Conservation (phyloP, 306 rosid species). For the Chamaecrista fasciculata region DNA sequence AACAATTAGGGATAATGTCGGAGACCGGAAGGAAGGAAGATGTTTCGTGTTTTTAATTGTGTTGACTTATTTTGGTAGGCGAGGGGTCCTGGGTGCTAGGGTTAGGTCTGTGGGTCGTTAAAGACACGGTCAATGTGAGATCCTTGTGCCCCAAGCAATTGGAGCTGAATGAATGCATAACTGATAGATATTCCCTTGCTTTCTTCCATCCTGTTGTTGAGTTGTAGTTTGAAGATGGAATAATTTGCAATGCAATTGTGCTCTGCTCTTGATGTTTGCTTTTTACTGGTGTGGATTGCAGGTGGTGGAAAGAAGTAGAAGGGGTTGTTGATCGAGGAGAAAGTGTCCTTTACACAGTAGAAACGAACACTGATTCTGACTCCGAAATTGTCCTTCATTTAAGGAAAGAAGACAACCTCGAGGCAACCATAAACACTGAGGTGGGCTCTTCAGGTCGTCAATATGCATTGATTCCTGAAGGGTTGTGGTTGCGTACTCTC, state of each 20-base stretch:
- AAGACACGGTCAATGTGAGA: neutral
- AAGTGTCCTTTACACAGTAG: slow-evolving; percentile 55
- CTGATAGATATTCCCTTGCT: neutral
- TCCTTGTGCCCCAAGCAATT: slow-evolving; percentile 15
- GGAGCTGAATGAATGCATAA: neutral
- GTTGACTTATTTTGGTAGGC: neutral
- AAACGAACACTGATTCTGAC: slow-evolving; percentile 34
- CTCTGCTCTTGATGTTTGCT: neutral
- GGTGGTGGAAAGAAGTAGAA: slow-evolving; percentile 77
- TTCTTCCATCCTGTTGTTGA: slow-evolving; percentile 5
- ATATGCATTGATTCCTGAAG: slow-evolving; percentile 75
- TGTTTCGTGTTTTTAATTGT: neutral
- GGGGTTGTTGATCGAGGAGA: slow-evolving; percentile 39
- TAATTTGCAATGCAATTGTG: neutral
- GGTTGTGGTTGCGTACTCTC: slow-evolving; percentile 65
- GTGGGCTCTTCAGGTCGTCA: slow-evolving; percentile 55
- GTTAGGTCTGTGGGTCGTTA: neutral
- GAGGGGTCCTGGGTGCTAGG: neutral
- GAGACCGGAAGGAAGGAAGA: neutral
- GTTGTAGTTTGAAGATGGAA: neutral
- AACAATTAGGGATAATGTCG: neutral
- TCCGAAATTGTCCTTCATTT: slow-evolving; percentile 47
- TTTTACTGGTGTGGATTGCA: slow-evolving; percentile 39
- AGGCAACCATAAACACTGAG: slow-evolving; percentile 32
- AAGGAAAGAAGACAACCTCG: slow-evolving; percentile 43